These are phyloP conservation scores for Solanum gandarillasii DNA, from an alignment of 257 asterid species.

Conservation along the genomic window DNA sequence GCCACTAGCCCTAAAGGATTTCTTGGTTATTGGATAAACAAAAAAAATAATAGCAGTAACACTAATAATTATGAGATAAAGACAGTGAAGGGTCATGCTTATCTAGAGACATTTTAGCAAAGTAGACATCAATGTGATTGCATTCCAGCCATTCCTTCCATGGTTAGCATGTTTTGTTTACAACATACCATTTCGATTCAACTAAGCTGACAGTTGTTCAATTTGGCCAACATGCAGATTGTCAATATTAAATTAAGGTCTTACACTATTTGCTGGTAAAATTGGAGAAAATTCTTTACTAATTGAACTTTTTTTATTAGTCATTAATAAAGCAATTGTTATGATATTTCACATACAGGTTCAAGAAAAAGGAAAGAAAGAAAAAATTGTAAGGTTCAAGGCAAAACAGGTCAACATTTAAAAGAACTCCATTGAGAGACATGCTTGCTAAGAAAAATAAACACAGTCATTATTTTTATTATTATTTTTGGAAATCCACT, in stretches of 20 bases:
- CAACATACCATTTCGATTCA: not conserved
- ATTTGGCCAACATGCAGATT: not conserved
- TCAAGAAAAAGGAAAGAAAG: not conserved
- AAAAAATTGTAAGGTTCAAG: not conserved
- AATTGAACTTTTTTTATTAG: not conserved
- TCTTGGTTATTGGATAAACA: not conserved
- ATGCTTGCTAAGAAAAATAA: not conserved
- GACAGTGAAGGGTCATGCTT: not conserved
- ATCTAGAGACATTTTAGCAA: not conserved
- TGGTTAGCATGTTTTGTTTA: not conserved
- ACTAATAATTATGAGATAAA: not conserved
- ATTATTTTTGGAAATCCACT: not conserved
- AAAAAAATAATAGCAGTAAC: not conserved
- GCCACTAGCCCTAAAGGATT: not conserved
- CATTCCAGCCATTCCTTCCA: not conserved
- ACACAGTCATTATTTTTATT: not conserved
- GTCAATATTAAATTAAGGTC: not conserved
- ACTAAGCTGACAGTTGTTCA: not conserved
- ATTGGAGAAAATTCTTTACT: not conserved
- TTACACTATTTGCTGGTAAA: not conserved
- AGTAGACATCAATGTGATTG: not conserved
- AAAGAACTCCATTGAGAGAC: not conserved
- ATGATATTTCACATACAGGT: not conserved
- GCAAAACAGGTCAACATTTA: not conserved
- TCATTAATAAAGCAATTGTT: not conserved